These are phyloP conservation scores for Gymnopilus junonius DNA, from an alignment of 768 basidiomycete genomes.

Conservation along the genomic window DNA sequence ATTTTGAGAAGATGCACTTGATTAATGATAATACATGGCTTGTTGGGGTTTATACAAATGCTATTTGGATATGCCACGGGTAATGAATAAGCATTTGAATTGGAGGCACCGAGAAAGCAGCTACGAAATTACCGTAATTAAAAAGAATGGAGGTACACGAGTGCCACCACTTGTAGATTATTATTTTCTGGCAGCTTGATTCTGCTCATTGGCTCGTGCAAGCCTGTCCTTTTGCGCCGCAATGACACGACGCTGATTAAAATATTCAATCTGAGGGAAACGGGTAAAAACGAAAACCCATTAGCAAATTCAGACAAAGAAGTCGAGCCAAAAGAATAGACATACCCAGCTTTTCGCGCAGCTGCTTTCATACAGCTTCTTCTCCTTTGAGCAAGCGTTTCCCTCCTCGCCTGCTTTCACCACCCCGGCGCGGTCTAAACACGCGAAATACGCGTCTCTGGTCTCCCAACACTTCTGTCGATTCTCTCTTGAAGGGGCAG, in stretches of 20 bases:
- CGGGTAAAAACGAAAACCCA: background rate
- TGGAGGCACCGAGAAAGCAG: background rate
- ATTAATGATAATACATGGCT: conserved; percentile 10
- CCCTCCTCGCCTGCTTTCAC: conserved; percentile 78
- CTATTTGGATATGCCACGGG: background rate
- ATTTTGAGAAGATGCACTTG: background rate
- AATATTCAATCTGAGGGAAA: conserved; percentile 80
- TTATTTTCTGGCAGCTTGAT: conserved; percentile 35
- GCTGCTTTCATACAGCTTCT: conserved; percentile 62
- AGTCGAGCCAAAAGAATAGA: conserved; percentile 12
- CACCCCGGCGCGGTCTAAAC: conserved; percentile 72
- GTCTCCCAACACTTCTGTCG: conserved; percentile 85
- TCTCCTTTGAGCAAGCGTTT: conserved; percentile 59
- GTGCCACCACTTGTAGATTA: background rate
- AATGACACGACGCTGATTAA: conserved; percentile 87
- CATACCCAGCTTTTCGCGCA: conserved; percentile 93
- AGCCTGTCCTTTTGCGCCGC: conserved; percentile 78
- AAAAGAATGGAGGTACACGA: background rate
- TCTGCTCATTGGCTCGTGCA: conserved; percentile 45
- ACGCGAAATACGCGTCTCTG: conserved; percentile 84
- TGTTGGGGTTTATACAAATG: background rate
- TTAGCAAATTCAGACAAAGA: background rate
- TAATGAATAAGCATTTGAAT: background rate
- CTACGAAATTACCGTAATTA: conserved; percentile 20
- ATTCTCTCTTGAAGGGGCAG: conserved; percentile 58